Evolutionary conservation across 768 basidiomycete species (phyloP), one percentile per base, ranked within the genome.

Genomic region (Tremella yokohamensis): DNA sequence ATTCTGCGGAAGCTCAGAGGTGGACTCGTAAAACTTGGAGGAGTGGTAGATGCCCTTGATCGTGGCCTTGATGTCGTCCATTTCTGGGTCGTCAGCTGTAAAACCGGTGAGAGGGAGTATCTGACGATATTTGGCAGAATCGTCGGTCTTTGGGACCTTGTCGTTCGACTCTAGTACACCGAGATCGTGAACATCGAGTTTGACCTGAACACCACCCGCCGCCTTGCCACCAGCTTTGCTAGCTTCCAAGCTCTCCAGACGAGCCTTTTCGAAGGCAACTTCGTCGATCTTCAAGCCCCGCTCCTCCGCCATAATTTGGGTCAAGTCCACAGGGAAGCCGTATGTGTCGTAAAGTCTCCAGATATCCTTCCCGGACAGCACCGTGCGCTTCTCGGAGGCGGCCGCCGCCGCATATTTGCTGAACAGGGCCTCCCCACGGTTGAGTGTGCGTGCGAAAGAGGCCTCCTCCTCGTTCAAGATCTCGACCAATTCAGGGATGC

Each of bases 341-440:
- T 89, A 99, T 1, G 96, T 98, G 74, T 99, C 96, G 74, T 98
- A 98, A 51, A 99, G 78, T 24, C 89, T 83, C 96, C 96, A 99
- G 37, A 97, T 90, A 70, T 99, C 94, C 65, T 86, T 88, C 22
- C 96, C 96, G 58, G 80, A 84, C 26, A 99, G 84, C 64, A 85
- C 83, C 39, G 79, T 85, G 3, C 78, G 68, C 8, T 85, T 86
- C 49, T 82, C 79, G 53, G 85, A 82, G 63, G 81, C 81, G 8
- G 93, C 85, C 29, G 83, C 81, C 24, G 79, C 71, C 19, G 87
- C 88, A 76, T 90, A 96, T 65, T 88, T 84, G 54, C 93, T 90
- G 75, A 98, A 99, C 3, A 98, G 82, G 71, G 86, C 90, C 80
- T 99, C 96, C 29, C 96, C 96, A 25, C 96, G 86, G 76, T 94